Evolutionary conservation across 352 stramenopile species (phyloP), one percentile per base, ranked within the genome.

Genomic region (Globisporangium recalcitrans): DNA sequence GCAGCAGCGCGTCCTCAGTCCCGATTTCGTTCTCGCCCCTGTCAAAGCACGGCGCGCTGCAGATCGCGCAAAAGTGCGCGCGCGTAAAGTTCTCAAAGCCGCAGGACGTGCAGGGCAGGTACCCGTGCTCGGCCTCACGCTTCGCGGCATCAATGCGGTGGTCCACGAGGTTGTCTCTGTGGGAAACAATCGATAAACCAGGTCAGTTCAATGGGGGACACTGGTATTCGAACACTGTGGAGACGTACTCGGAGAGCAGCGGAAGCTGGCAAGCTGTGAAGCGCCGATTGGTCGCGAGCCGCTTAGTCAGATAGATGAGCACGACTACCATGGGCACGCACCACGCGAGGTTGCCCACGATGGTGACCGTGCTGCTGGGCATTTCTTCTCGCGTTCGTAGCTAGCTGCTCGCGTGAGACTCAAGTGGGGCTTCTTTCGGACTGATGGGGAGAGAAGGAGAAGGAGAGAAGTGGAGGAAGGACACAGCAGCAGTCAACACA

Each of bases 1-100:
- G 71, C 21, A 67, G 69, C 67, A 90, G 80, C 93, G 92, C 98
- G 68, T 98, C 95, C 11, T 96, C 76, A n/a, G 98, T 87, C 54
- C 97, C 85, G 68, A 98, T 97, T 61, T 85, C 80, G 7, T 49
- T 29, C 8, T n/a, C 42, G 38, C 40, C 26, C 24, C n/a, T 31
- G 52, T 7, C 11, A 34, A 34, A 58, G 4, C 56, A 55, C 6
- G 38, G 38, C 38, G 38, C 53, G 36, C 53, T 42, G 24, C 53
- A 60, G n/a, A 60, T 26, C 53, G 36, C 53, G 24, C 53, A 60
- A 27, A 38, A 60, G 53, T 42, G 53, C 24, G 24, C 32, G 34
- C 53, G 53, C 36, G 10, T 51, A 8, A 60, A 60, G 53, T 60
- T 60, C 6, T 26, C 53, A 21, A 60, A 60, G 14, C 16, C 22